Base-by-base conservation (phyloP, 2,329 filamentous ascomycete genomes). In the Talaromyces sp. region DNA sequence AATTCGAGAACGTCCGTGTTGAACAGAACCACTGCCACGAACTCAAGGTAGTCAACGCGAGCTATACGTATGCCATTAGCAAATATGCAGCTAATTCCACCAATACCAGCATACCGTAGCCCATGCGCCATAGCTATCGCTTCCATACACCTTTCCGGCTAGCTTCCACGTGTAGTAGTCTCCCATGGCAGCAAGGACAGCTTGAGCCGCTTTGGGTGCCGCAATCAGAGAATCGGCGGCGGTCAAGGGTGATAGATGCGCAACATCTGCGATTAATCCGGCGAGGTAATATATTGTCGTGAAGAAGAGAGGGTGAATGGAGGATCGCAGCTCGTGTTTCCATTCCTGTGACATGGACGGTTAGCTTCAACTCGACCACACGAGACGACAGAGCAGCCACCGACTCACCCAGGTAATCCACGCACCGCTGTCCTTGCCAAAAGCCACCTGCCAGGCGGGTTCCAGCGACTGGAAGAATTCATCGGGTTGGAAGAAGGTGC, bases 1-100 rank as follows among this genome's bases (percentile, higher is more conserved):
- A 95, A 77, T 99, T 99, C 60, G 94, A 97, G 71, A 99, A 89
- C 0, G 95, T 96, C 54, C 95, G 85, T 0, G 92, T 94, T 1
- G 92, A 95, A 77, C 89, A 95, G 76, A 95, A 98, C 91, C 91
- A 98, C 74, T 97, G 92, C 92, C 95, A 99, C 6, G 95, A 91
- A 75, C 87, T 96, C 69, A 87, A 79, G 51, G 90, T 75, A 3
- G 87, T 88, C 76, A 95, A 83, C 62, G 84, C 82, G 53, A 96
- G 80, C 88, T 92, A 73, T 18, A 18, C 10, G 14, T 30, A 31
- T 16, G 23, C n/a, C n/a, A 40, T 56, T 18, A 56, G 54, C 31
- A 40, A 4, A 36, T 7, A 33, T 36, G 12, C n/a, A 56, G 31
- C 12, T 7, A 42, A 27, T 14, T 3, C 31, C 5, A 8, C 14